phyloP scores from a whole-genome alignment of 495 filamentous ascomycete genomes.

The Cryomyces antarcticus region DNA sequence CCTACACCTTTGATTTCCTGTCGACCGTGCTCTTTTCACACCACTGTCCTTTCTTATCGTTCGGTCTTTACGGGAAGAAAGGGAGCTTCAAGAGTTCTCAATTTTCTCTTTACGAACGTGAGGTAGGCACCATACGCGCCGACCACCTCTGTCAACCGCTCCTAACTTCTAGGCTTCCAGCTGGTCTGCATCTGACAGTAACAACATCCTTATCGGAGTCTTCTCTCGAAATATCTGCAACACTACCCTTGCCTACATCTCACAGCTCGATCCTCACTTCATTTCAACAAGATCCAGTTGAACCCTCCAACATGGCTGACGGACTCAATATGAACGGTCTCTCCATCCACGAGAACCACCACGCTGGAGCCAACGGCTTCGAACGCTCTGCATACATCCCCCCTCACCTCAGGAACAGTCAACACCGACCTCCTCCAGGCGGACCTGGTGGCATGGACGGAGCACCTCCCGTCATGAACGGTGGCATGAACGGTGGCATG shows the following conservation, averaged over 20 bases:
- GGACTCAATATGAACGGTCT: constrained; percentile 82
- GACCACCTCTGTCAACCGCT: too few relatives aligned
- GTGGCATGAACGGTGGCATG: constrained; percentile 24
- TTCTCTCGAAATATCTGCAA: too few relatives aligned
- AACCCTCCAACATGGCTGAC: constrained; percentile 58
- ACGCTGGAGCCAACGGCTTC: constrained; percentile 29
- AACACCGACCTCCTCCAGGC: constrained; percentile 1
- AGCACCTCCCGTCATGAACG: constrained; percentile 15
- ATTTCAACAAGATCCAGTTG: too few relatives aligned
- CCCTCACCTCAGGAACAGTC: constrained; percentile 61
- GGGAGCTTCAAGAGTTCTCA: background rate
- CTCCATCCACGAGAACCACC: constrained; percentile 50
- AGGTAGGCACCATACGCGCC: too few relatives aligned
- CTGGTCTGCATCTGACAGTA: too few relatives aligned
- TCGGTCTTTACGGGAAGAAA: background rate
- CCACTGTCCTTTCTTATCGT: background rate
- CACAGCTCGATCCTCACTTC: too few relatives aligned
- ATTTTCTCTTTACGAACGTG: constrained; percentile 1
- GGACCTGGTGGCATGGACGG: background rate
- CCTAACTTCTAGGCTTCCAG: too few relatives aligned
- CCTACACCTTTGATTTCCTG: too few relatives aligned
- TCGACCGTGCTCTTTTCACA: too few relatives aligned
- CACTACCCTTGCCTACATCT: too few relatives aligned
- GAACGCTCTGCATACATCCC: constrained; percentile 77
- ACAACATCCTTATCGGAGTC: too few relatives aligned